A percentile compares a stretch with the other conserved stretches of the same genome.
Evolutionary conservation across 202 grass and related monocot species (phyloP).

Genomic region (Carex sylvatica): DNA sequence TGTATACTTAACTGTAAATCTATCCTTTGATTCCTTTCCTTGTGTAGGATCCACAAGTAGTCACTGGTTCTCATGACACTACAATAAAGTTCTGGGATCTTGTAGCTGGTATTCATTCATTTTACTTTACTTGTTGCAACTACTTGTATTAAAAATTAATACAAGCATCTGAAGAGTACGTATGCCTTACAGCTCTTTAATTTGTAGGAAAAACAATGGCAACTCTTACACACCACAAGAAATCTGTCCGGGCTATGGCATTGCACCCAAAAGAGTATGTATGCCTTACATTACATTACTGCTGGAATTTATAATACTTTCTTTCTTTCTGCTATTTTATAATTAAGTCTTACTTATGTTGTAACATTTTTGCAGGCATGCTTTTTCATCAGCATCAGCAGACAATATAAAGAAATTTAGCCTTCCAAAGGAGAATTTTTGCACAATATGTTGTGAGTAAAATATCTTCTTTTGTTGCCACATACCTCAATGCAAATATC

Average conservation of each 20-base stretch:
- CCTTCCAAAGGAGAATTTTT: conserved; percentile 91
- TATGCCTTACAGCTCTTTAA: background rate
- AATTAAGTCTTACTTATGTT: background rate
- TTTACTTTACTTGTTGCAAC: conserved; percentile 21
- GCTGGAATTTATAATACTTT: background rate
- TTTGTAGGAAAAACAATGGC: conserved; percentile 84
- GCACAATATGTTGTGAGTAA: conserved; percentile 91
- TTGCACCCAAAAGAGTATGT: conserved; percentile 90
- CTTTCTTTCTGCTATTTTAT: background rate
- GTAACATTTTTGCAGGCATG: conserved; percentile 54
- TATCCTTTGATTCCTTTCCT: background rate
- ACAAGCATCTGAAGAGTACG: too few species aligned
- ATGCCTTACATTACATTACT: background rate
- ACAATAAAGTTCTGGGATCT: conserved; percentile 99
- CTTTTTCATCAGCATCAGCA: conserved; percentile 93
- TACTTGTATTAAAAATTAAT: too few species aligned
- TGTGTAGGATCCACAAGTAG: conserved; percentile 90
- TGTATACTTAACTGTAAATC: background rate
- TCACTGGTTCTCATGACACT: conserved; percentile 94
- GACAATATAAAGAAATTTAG: conserved; percentile 98
- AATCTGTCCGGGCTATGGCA: conserved; percentile 91
- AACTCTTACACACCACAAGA: conserved; percentile 97
- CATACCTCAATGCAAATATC: background rate
- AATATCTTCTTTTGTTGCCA: background rate
- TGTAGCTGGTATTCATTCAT: conserved; percentile 56